These are phyloP conservation scores for Hymenoscyphus albidus DNA, from an alignment of 2,329 filamentous ascomycete genomes.

Conservation along the genomic window DNA sequence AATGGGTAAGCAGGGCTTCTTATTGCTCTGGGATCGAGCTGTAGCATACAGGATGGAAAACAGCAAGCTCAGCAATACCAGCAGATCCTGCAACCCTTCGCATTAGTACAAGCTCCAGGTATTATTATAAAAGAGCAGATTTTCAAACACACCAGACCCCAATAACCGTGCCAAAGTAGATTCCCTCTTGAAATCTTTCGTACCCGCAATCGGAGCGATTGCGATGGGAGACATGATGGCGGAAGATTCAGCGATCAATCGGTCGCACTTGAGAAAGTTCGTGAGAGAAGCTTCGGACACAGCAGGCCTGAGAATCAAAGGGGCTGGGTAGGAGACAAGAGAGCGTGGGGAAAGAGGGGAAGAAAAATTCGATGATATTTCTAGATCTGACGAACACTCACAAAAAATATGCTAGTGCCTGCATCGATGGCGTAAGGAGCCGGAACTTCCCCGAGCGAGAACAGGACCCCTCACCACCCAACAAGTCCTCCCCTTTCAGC, in stretches of 20 bases:
- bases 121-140: background rate
- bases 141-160: slow-evolving; percentile 69
- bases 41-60: slow-evolving; percentile 78
- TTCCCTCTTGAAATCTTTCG: slow-evolving; percentile 54
- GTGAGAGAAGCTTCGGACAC: background rate
- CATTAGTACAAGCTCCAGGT: background rate
- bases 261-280: background rate
- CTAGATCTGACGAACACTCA: background rate
- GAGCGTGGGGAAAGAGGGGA: background rate
- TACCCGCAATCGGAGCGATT: slow-evolving; percentile 37
- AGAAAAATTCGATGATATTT: background rate
- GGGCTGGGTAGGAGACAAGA: background rate
- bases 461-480: background rate
- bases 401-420: background rate
- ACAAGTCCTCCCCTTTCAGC: no score
- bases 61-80: slow-evolving; percentile 85
- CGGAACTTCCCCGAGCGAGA: background rate
- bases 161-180: slow-evolving; percentile 83
- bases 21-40: slow-evolving; percentile 13
- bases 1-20: slow-evolving; percentile 30
- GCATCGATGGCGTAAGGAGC: background rate
- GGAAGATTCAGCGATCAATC: background rate
- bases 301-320: background rate
- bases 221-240: slow-evolving; percentile 24
- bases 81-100: slow-evolving; percentile 63